These are phyloP conservation scores for Umbellularia californica DNA, from an alignment of 164 flowering plant species.

Conservation along the genomic window DNA sequence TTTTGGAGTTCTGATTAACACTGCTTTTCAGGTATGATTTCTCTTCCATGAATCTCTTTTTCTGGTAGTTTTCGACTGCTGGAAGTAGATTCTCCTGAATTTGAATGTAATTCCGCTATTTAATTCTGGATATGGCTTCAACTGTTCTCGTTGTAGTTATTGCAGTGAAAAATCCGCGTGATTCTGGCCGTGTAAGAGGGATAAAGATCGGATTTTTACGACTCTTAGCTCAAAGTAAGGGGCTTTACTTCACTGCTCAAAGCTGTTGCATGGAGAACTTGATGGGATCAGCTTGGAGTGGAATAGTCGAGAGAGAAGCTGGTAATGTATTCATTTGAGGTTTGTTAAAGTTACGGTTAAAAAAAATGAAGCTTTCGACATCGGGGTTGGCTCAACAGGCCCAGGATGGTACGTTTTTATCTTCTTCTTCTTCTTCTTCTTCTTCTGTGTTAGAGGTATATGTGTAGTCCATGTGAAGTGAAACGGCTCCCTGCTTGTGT, in stretches of 20 bases:
- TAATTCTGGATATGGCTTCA: too few relatives aligned
- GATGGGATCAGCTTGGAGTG: constrained; percentile 1
- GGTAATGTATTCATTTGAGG: neutral
- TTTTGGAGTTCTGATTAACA: too few relatives aligned
- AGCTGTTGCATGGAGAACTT: neutral
- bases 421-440: constrained; percentile 3
- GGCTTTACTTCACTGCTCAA: too few relatives aligned
- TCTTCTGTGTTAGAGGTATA: neutral
- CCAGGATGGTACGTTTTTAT: constrained; percentile 45
- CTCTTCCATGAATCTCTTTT: too few relatives aligned
- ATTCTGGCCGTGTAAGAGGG: neutral
- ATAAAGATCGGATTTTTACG: neutral
- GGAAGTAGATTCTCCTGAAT: too few relatives aligned
- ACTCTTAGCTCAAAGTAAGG: too few relatives aligned
- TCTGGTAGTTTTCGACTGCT: too few relatives aligned
- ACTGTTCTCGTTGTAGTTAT: too few relatives aligned
- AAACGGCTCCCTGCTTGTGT: neutral
- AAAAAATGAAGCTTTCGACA: constrained; percentile 26
- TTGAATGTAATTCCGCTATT: too few relatives aligned
- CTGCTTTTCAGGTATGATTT: too few relatives aligned
- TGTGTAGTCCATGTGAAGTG: too few relatives aligned
- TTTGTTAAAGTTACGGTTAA: constrained; percentile 9
- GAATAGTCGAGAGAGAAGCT: neutral
- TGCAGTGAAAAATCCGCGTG: neutral
- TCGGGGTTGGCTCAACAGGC: constrained; percentile 42